Base-by-base conservation (phyloP, 306 rosid genomes). In the Begonia loranthoides region DNA sequence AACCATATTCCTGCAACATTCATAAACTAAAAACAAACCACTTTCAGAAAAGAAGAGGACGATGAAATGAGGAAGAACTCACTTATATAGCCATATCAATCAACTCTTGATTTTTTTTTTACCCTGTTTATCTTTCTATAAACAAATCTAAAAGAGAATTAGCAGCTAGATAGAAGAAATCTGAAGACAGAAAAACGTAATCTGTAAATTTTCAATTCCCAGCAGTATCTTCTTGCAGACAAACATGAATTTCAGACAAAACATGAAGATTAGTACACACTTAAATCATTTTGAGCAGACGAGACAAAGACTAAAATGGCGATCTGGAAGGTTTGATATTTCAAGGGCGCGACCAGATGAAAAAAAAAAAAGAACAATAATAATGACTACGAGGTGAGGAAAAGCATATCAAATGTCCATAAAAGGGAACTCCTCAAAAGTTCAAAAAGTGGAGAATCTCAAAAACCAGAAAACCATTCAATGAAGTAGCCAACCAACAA, bases 391-490 rank as follows among this genome's bases (percentile, higher is more conserved):
- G 38, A 65, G 51, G 64, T 57, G 59, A 68, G 76, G 49, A 44
- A 73, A 79, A 77, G 88, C 80, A 70, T 73, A 72, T 72, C 93
- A 73, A 77, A 67, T 77, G 81, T 81, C 87, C 84, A 70, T 73
- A 79, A 82, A 76, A 84, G 64, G 84, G 83, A 51, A 60, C 77
- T 76, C 83, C 83, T 76, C 62, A 66, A 74, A 58, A 76, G 86
- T 76, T 66, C 82, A 59, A 75, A 74, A n/a, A 47, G 17, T 12
- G 81, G 64, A 72, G 79, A 84, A 78, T 71, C 81, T 83, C 66
- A 75, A 28, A 28, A 28, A 28, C 36, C 36, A 28, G 9, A 28
- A 28, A 28, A 28, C 5, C 36, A 28, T 28, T 28, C 36, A 4
- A 5, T 28, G 36, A 28, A 19, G 22, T 19, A 19, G 22, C 36